These are phyloP conservation scores for Diaporthe caulivora DNA, from an alignment of 2,329 filamentous ascomycete species.

Conservation along the genomic window DNA sequence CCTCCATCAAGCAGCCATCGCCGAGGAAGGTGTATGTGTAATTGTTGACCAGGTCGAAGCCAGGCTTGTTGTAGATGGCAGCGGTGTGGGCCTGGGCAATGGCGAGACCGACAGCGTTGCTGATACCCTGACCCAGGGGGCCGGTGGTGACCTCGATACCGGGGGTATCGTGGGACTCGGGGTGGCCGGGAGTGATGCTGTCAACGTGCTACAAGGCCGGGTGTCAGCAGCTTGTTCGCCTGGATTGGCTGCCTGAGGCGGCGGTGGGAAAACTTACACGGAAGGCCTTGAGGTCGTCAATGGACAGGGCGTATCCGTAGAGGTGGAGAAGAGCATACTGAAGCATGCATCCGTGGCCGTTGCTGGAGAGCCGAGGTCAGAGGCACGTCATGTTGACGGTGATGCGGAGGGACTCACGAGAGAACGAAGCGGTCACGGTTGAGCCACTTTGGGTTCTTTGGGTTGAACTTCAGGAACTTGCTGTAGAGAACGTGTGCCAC, in stretches of 20 bases:
- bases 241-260: neutral
- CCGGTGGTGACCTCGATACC: constrained; percentile 98
- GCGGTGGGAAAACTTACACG: constrained; percentile 74
- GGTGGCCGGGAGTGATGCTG: constrained; percentile 93
- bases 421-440: constrained; percentile 99
- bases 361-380: constrained; percentile 65
- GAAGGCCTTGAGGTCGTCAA: constrained; percentile 97
- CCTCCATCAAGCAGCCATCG: constrained; percentile 99
- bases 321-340: constrained; percentile 98
- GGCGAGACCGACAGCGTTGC: constrained; percentile 97
- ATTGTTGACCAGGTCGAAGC: constrained; percentile 92
- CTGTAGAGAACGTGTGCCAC: constrained; percentile 97
- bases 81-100: constrained; percentile 94
- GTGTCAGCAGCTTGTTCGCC: neutral
- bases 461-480: constrained; percentile 99
- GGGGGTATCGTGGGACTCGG: constrained; percentile 95
- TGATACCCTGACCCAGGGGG: constrained; percentile 96
- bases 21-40: constrained; percentile 97
- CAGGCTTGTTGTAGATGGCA: constrained; percentile 96
- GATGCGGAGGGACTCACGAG: constrained; percentile 78
- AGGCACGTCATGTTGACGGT: constrained; percentile 31
- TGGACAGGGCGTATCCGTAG: constrained; percentile 86
- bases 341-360: constrained; percentile 99
- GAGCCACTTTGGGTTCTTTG: constrained; percentile 96
- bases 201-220: constrained; percentile 58